Base-by-base conservation (phyloP, 805 yeast genomes). In the Wickerhamiella shivajii region DNA sequence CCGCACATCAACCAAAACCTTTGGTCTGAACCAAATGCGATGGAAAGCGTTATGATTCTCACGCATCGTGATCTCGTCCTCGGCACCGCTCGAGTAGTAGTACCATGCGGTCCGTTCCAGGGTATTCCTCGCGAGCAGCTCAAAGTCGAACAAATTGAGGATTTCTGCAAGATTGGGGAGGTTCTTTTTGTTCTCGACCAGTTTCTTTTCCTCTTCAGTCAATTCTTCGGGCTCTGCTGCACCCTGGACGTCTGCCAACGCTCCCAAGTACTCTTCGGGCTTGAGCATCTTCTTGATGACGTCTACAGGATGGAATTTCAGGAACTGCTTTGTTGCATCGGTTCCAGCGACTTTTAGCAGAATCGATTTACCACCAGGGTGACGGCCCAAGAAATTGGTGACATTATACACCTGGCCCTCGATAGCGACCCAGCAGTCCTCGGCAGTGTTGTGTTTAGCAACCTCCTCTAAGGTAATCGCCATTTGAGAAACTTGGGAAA, bases 11-110 rank as follows among this genome's bases (percentile, higher is more conserved):
- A 84, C 81, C 36, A 85, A 60, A 11, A 87, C 66, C 36, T 71
- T 64, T 10, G 97, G 97, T 44, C 77, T 74, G 64, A 87, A 87
- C 59, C 78, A 84, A 33, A 85, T 70, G 19, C 93, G 63, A 50
- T 81, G 93, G 59, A 71, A 87, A 3, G 94, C 92, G 33, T 73
- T 66, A 53, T 84, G 96, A 59, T 87, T 87, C 50, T 85, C 95
- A 45, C 97, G 68, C 49, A 79, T 52, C 2, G 94, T 69, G 44
- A 87, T 70, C 59, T 87, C 97, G 54, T 87, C 97, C 55, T 87
- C 96, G 12, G 93, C 68, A 7, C 87, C 97, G 22, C 84, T 71
- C 3, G 92, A 77, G 52, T 84, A 87, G 56, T 87, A 87, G 10
- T 90, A 90, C 92, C 96, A 80, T 0, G 90, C 96, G 20, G 69